Base-by-base conservation (phyloP, 1,284 basidiomycete genomes). In the Sporisorium sorghi region DNA sequence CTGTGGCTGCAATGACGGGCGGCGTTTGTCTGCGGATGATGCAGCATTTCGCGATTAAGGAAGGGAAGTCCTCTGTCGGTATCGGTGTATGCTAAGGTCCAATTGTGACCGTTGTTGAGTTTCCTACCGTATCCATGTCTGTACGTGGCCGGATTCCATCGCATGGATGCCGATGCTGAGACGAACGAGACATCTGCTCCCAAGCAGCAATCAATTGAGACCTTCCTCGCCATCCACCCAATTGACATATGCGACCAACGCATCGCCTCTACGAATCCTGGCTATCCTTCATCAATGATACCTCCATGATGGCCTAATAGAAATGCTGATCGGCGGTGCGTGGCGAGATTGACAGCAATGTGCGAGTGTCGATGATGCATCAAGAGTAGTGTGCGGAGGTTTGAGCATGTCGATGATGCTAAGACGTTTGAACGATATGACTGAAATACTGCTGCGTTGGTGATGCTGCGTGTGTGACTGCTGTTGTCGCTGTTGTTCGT, bases 331-430 rank as follows among this genome's bases (percentile, higher is more conserved):
- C 17, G 6, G 9, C 26, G 26, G 10, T 33, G 47, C 26, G 30
- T 9, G 15, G n/a, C 12, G n/a, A 33, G 6, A 7, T 2, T 44
- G 52, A 23, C 39, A 33, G 3, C 32, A 21, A 23, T 39, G 33
- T n/a, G n/a, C 28, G 11, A n/a, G 15, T 2, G 8, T n/a, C n/a
- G 44, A 26, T 6, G 12, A 26, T 11, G 17, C 8, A 9, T 30
- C 5, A 7, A 30, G 11, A 26, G 24, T 24, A 28, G 28, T 30
- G 12, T 42, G 39, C 30, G 26, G 32, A 26, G 15, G 37, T 50
- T 40, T 39, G 47, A 9, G 33, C 33, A 44, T 58, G 54, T 33
- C 43, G 42, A 33, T 39, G 48, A n/a, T 33, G 49, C 12, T 24
- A 15, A 7, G 23, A 44, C 24, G 2, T 26, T 26, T 44, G 32